Base-by-base conservation (phyloP, 208 protist species). In the Trypanosoma platydactyli region DNA sequence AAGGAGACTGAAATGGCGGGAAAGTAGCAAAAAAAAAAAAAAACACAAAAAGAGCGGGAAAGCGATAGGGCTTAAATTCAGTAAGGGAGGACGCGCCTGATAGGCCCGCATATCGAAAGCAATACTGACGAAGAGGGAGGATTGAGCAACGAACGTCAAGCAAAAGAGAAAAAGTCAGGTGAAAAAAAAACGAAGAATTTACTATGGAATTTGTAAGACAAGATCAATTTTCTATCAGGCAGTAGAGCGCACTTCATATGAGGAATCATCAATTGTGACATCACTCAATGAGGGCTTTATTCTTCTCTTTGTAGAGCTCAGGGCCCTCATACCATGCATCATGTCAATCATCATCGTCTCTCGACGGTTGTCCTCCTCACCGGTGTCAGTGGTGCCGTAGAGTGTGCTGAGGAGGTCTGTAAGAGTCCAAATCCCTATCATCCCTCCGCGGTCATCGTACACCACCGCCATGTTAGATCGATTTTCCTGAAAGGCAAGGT, bases 381-480 rank as follows among this genome's bases (percentile, higher is more conserved):
- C 63, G 22, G 71, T 49, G 22, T 71, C 45, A 9, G 52, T 62
- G 27, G 73, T 58, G 44, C 80, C 71, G 62, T 89, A 88, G 22
- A 92, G 59, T 18, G 67, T 78, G 30, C 64, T 66, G 20, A 92
- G 63, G 0, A 92, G 70, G 44, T 92, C 83, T 38, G 70, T 84
- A 45, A 89, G 71, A 18, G 86, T 92, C n/a, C 88, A 69, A 12
- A 92, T 45, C 11, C 86, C 86, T 0, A 77, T 42, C 79, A 89
- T 85, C 30, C 68, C 46, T 0, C 86, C 86, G 18, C 76, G 35
- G 6, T 55, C 61, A 59, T 86, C 70, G 72, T 92, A 84, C 52
- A 89, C 73, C 22, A 84, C 64, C 1, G 83, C 83, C 83, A 92
- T 89, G 54, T 88, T 83, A 3, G 67, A 86, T 11, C 35, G 25